Evolutionary conservation across 148 eudicot species (phyloP).

Genomic region (Rhododendron molle): DNA sequence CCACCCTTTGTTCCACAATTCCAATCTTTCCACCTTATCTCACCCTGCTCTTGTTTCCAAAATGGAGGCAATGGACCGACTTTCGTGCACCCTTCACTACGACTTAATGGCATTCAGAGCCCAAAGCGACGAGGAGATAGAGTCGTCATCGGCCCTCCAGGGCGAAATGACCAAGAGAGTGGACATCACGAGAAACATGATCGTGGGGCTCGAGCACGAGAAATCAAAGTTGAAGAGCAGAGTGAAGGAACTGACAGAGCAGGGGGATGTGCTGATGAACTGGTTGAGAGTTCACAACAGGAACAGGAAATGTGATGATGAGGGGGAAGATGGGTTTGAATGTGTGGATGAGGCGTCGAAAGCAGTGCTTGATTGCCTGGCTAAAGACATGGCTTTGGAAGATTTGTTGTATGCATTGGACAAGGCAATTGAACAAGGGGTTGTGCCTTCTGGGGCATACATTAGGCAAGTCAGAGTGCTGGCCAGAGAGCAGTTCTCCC

Average conservation of each 20-base stretch:
- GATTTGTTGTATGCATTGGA: conserved; percentile 49
- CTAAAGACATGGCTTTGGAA: conserved; percentile 35
- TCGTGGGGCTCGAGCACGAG: conserved; percentile 21
- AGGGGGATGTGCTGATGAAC: conserved; percentile 18
- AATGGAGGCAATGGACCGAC: conserved; percentile 35
- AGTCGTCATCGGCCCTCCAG: conserved; percentile 8
- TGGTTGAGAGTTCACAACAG: conserved; percentile 29
- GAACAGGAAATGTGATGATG: not conserved
- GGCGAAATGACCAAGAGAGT: conserved; percentile 21
- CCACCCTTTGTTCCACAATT: conserved; percentile 21
- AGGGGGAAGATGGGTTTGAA: conserved; percentile 32
- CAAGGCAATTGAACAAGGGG: conserved; percentile 34
- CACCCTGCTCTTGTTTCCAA: conserved; percentile 24
- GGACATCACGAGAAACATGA: not conserved
- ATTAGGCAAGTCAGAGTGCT: conserved; percentile 35
- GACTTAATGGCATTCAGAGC: conserved; percentile 17
- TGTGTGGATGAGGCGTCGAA: conserved; percentile 23
- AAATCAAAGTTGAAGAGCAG: conserved; percentile 17
- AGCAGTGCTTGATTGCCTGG: conserved; percentile 23
- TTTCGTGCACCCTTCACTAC: conserved; percentile 18
- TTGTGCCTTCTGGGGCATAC: conserved; percentile 28
- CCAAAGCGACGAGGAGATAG: conserved; percentile 16
- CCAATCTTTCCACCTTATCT: not conserved
- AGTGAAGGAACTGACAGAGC: conserved; percentile 16
- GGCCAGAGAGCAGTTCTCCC: conserved; percentile 44